phyloP scores from a whole-genome alignment of 208 protist genomes.

The Vickermania spadyakhi region DNA sequence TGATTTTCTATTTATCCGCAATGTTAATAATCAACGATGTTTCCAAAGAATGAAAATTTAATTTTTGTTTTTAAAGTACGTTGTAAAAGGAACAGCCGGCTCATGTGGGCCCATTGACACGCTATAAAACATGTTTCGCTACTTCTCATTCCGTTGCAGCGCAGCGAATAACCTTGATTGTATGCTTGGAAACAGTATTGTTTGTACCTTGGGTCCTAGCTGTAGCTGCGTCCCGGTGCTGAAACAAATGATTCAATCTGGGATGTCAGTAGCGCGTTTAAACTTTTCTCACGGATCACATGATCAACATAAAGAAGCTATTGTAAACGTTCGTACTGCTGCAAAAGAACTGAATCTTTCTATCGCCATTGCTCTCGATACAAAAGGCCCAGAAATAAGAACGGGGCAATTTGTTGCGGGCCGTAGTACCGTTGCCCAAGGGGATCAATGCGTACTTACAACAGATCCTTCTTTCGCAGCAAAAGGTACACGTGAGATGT shows the following conservation, averaged over 20 bases:
- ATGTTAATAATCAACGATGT: too few species aligned
- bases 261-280: slow-evolving; percentile 96
- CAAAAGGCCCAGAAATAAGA: slow-evolving; percentile 96
- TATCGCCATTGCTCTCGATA: slow-evolving; percentile 95
- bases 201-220: slow-evolving; percentile 96
- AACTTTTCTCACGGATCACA: slow-evolving; percentile 98
- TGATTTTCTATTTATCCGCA: too few species aligned
- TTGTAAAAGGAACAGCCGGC: too few species aligned
- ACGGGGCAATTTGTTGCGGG: slow-evolving; percentile 83
- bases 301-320: slow-evolving; percentile 92
- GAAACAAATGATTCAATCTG: slow-evolving; percentile 88
- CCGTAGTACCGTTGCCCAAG: slow-evolving; percentile 48
- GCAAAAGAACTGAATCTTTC: slow-evolving; percentile 72
- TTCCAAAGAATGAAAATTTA: too few species aligned
- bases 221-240: slow-evolving; percentile 92
- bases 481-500: slow-evolving; percentile 61
- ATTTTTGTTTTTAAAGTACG: too few species aligned
- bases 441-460: slow-evolving; percentile 78
- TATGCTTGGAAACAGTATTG: too few species aligned
- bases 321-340: slow-evolving; percentile 91
- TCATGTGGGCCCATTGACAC: too few species aligned
- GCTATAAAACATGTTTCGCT: too few species aligned
- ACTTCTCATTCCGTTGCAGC: too few species aligned
- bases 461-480: slow-evolving; percentile 79
- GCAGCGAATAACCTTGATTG: too few species aligned